phyloP scores from a whole-genome alignment of 148 eudicot species.

The Vaccinium vitisidaea region DNA sequence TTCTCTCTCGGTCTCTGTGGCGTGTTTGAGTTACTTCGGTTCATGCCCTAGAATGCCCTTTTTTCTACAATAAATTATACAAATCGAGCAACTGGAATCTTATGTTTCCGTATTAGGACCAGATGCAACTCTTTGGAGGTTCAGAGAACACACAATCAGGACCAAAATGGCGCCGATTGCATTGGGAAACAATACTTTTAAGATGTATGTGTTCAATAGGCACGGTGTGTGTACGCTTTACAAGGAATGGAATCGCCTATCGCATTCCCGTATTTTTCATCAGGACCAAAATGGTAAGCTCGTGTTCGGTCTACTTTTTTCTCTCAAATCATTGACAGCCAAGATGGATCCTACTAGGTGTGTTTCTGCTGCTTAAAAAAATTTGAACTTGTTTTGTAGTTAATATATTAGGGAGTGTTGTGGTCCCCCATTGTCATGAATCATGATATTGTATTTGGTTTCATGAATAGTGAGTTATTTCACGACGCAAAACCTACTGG shows the following conservation, averaged over 20 bases:
- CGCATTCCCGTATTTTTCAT: conserved; percentile 55
- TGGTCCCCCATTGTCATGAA: too few species aligned
- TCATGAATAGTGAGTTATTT: too few species aligned
- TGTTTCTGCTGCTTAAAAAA: background rate
- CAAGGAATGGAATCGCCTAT: conserved; percentile 85
- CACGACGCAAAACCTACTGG: too few species aligned
- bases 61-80: background rate
- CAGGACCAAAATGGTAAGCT: conserved; percentile 71
- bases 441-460: too few species aligned
- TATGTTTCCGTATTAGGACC: background rate
- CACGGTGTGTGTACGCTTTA: conserved; percentile 78
- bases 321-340: conserved; percentile 83
- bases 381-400: background rate
- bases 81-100: background rate
- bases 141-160: conserved; percentile 83
- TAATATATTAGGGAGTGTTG: background rate
- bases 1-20: too few species aligned
- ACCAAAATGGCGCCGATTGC: conserved; percentile 34
- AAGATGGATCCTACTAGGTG: conserved; percentile 76
- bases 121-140: conserved; percentile 81
- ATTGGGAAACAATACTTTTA: too few species aligned
- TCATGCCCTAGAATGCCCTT: background rate
- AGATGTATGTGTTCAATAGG: conserved; percentile 74
- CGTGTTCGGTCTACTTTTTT: conserved; percentile 87
- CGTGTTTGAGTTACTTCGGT: background rate